phyloP scores from a whole-genome alignment of 495 filamentous ascomycete species.

The Podospora sp. region DNA sequence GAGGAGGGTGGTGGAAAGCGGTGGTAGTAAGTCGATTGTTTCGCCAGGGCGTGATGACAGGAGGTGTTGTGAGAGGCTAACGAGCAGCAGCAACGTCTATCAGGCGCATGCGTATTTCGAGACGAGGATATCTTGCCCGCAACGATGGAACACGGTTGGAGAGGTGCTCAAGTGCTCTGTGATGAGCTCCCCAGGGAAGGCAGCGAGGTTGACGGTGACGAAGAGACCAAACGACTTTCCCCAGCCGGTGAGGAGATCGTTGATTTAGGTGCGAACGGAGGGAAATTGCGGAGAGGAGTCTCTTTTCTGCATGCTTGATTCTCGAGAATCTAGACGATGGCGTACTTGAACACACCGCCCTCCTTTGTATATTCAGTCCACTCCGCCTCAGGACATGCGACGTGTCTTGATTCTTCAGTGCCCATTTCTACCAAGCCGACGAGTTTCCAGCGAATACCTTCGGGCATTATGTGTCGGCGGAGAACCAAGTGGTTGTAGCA shows the following conservation, averaged over 20 bases:
- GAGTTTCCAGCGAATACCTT: not conserved
- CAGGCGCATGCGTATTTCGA: not conserved
- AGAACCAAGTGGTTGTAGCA: not conserved
- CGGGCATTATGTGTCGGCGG: not conserved
- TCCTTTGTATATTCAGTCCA: not conserved
- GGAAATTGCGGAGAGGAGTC: not conserved
- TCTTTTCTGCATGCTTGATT: not conserved
- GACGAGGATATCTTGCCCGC: not conserved
- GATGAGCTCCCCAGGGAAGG: not conserved
- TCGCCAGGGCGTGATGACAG: not conserved
- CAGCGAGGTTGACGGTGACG: not conserved
- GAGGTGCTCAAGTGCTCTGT: not conserved
- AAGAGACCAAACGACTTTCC: not conserved
- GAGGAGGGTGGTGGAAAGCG: not conserved
- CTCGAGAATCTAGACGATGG: not conserved
- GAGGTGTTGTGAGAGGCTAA: not conserved
- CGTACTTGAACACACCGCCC: not conserved
- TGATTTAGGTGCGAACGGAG: not conserved
- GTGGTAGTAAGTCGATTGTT: not conserved
- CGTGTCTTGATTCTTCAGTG: not conserved
- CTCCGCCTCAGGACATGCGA: not conserved
- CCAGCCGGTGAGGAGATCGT: not conserved
- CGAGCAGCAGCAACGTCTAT: not conserved
- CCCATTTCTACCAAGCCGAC: not conserved
- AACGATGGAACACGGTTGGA: not conserved